Percentiles rank a stretch among this genome's conserved stretches.
These are phyloP conservation scores for Triadica sebifera DNA, from an alignment of 345 rosid genomes.

Conservation along the genomic window DNA sequence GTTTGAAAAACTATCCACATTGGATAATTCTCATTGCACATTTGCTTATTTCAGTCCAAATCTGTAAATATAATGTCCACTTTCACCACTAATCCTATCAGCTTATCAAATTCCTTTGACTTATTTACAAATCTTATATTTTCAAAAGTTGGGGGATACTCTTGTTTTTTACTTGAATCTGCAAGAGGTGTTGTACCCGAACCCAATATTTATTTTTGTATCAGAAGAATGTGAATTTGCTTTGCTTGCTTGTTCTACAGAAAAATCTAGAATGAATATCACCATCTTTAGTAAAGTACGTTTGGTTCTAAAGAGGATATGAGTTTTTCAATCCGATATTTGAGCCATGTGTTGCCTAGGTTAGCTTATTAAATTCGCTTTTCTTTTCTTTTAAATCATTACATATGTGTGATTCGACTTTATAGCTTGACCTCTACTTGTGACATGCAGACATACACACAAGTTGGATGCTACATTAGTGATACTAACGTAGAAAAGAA, in stretches of 20 bases:
- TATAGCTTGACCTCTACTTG: not conserved
- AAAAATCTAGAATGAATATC: not conserved
- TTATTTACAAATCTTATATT: not conserved
- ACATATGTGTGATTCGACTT: not conserved
- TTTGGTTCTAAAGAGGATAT: not conserved
- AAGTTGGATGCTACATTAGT: not conserved
- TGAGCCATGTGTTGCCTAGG: not conserved
- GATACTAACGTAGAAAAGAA: not conserved
- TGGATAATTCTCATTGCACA: not conserved
- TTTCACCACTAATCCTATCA: not conserved
- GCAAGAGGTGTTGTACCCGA: not conserved
- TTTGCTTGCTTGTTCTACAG: not conserved
- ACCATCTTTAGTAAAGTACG: not conserved
- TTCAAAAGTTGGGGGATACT: not conserved
- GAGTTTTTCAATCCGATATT: too few species aligned
- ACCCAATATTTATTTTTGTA: not conserved
- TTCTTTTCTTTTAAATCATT: not conserved
- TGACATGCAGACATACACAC: not conserved
- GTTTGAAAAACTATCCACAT: not conserved
- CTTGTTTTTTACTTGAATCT: not conserved
- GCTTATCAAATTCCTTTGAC: too few species aligned
- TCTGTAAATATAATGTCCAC: not conserved
- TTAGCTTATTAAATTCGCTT: not conserved
- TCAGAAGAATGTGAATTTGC: not conserved
- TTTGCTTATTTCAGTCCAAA: not conserved